phyloP scores from a whole-genome alignment of 805 yeast species.

The Myxozyma neglecta region DNA sequence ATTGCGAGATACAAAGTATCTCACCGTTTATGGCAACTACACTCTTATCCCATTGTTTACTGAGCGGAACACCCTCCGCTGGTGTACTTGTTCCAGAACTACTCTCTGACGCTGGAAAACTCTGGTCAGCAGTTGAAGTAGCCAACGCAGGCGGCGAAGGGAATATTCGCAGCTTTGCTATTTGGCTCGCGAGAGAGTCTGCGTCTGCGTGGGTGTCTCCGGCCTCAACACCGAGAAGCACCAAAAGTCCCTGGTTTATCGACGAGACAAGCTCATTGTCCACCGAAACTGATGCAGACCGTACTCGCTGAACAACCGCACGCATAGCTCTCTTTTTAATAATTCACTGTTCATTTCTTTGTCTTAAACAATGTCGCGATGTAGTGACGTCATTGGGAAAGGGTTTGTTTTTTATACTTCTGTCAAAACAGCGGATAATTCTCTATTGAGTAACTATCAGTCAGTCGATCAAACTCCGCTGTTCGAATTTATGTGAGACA shows the following conservation, averaged over 20 bases:
- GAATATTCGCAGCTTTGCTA: slow-evolving; percentile 66
- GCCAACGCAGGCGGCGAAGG: slow-evolving; percentile 46
- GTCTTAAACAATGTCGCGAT: neutral
- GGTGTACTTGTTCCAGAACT: slow-evolving; percentile 33
- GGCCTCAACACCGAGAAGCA: slow-evolving; percentile 80
- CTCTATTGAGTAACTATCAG: too few species aligned
- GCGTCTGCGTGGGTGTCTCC: slow-evolving; percentile 78
- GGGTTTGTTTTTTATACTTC: too few species aligned
- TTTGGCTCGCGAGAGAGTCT: slow-evolving; percentile 63
- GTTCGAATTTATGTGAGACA: too few species aligned
- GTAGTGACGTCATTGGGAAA: too few species aligned
- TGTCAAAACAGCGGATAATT: too few species aligned
- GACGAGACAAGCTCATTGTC: slow-evolving; percentile 66
- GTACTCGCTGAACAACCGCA: slow-evolving; percentile 87
- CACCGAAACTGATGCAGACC: slow-evolving; percentile 85
- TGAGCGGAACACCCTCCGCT: slow-evolving; percentile 2
- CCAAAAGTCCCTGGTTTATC: slow-evolving; percentile 73
- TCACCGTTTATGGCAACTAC: slow-evolving; percentile 67
- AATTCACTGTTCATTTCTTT: neutral
- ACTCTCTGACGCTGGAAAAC: neutral
- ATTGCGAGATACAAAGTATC: slow-evolving; percentile 83
- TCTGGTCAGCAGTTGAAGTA: slow-evolving; percentile 38
- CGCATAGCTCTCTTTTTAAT: slow-evolving; percentile 56
- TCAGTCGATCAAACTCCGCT: too few species aligned
- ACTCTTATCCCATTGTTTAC: slow-evolving; percentile 72